Evolutionary conservation across 2,329 filamentous ascomycete species (phyloP).

Genomic region (Sordariomycetes sp.): DNA sequence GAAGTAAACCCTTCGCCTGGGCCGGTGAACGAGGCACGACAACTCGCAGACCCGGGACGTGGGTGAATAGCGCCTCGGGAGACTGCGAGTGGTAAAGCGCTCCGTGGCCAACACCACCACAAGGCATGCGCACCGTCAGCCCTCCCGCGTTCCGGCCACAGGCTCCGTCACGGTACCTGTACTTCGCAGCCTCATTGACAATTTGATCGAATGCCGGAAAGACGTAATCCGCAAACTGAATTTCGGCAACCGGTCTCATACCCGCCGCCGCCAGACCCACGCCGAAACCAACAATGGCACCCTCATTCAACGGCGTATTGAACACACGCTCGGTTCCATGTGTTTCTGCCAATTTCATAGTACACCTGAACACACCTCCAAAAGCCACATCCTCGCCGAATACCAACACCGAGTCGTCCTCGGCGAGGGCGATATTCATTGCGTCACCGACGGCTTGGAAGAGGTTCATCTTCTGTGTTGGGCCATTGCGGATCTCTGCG

Average conservation of each 20-base stretch:
- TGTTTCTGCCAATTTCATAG: conserved; percentile 79
- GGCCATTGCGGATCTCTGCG: conserved; percentile 51
- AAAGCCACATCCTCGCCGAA: conserved; percentile 98
- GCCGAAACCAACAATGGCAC: conserved; percentile 89
- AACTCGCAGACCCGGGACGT: conserved; percentile 77
- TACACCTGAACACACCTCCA: conserved; percentile 91
- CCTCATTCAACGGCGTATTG: conserved; percentile 90
- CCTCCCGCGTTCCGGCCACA: conserved; percentile 59
- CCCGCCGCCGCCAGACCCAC: conserved; percentile 86
- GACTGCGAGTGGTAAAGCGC: conserved; percentile 84
- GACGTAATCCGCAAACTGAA: conserved; percentile 93
- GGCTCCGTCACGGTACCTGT: conserved; percentile 63
- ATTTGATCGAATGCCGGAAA: conserved; percentile 91
- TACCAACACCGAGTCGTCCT: conserved; percentile 78
- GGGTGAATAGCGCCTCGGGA: conserved; percentile 80
- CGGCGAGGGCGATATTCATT: conserved; percentile 69
- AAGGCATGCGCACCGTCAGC: conserved; percentile 83
- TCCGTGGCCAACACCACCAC: conserved; percentile 82
- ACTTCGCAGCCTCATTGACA: conserved; percentile 87
- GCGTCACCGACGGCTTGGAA: conserved; percentile 93
- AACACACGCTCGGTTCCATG: conserved; percentile 87
- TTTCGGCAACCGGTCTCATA: conserved; percentile 87
- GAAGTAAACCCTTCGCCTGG: conserved; percentile 80
- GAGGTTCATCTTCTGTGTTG: conserved; percentile 82
- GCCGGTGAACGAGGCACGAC: conserved; percentile 78